phyloP scores from a whole-genome alignment of 1,139 yeast species.

The Pichia kudriavzevii region DNA sequence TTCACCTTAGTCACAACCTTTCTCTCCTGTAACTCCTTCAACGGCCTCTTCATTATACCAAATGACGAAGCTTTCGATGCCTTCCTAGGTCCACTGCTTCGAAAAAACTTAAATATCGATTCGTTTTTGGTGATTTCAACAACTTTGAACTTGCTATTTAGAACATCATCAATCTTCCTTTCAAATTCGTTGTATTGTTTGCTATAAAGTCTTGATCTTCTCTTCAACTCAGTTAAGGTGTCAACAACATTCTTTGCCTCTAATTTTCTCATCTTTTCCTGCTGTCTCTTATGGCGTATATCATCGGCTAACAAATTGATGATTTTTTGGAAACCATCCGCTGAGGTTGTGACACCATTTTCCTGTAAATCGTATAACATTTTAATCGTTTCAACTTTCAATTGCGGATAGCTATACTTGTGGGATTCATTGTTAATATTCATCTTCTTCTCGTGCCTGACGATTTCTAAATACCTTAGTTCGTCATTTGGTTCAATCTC shows the following conservation, averaged over 20 bases:
- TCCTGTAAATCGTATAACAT: conserved; percentile 69
- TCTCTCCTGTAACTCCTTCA: background rate
- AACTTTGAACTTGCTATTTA: too few relatives aligned
- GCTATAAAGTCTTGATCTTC: conserved; percentile 55
- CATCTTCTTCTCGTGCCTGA: conserved; percentile 37
- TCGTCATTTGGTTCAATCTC: conserved; percentile 69
- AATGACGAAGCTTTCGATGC: too few relatives aligned
- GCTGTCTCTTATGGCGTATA: conserved; percentile 69
- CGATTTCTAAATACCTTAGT: conserved; percentile 46
- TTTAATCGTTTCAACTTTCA: conserved; percentile 72
- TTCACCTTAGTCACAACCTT: too few relatives aligned
- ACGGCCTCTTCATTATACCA: too few relatives aligned
- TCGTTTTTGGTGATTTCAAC: too few relatives aligned
- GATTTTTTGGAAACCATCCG: conserved; percentile 69
- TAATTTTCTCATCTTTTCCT: conserved; percentile 51
- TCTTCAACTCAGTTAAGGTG: conserved; percentile 52
- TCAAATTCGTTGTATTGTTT: conserved; percentile 55
- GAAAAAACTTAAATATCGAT: too few relatives aligned
- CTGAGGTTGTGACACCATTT: conserved; percentile 56
- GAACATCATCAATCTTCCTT: too few relatives aligned
- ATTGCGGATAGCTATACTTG: conserved; percentile 51
- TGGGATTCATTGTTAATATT: conserved; percentile 23
- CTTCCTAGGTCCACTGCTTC: too few relatives aligned
- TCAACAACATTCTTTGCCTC: conserved; percentile 56
- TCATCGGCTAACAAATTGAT: conserved; percentile 81